Base-by-base conservation (phyloP, 2,329 filamentous ascomycete species). In the Elsinoe arachidis region DNA sequence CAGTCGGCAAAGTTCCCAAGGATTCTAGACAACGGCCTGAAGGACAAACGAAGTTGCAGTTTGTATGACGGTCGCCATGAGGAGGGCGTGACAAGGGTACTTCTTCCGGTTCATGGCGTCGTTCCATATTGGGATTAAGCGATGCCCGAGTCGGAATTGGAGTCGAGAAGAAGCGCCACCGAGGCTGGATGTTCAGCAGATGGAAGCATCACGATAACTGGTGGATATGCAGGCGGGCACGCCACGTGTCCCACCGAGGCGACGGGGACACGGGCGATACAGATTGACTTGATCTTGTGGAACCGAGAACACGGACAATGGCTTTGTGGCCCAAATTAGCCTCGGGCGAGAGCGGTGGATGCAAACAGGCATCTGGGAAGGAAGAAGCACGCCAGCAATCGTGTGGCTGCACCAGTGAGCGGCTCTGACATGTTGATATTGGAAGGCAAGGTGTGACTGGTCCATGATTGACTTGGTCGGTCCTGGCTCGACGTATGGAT, bases 91-190 rank as follows among this genome's bases (percentile, higher is more conserved):
- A 51, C 46, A 51, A 34, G 26, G 46, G 12, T 51, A 53, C 49
- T 17, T 53, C 23, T 35, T 38, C 34, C 34, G 26, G 35, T 53
- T 34, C 49, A 53, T n/a, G 38, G 34, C 49, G 34, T 19, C 23
- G 34, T 53, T 53, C 49, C 49, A 53, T 53, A 39, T 21, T 39
- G 49, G 49, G 34, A 53, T n/a, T 17, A 23, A 39, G 49, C 49
- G 19, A 38, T 38, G 21, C 33, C 33, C 21, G 49, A 53, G 49
- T 53, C 33, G 49, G 49, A 21, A 4, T 23, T 38, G 33, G 49
- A 53, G 35, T 53, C 49, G 49, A 53, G 34, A 53, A 53, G 34
- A 15, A 14, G 21, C 37, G 49, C 49, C 49, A 53, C 49, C 15
- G 26, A 26, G 46, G 33, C 26, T 33, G 19, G 49, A 15, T 53